Evolutionary conservation across 441 rosid genomes (phyloP), one percentile per base, ranked within the genome.

Genomic region (Corymbia citriodora): DNA sequence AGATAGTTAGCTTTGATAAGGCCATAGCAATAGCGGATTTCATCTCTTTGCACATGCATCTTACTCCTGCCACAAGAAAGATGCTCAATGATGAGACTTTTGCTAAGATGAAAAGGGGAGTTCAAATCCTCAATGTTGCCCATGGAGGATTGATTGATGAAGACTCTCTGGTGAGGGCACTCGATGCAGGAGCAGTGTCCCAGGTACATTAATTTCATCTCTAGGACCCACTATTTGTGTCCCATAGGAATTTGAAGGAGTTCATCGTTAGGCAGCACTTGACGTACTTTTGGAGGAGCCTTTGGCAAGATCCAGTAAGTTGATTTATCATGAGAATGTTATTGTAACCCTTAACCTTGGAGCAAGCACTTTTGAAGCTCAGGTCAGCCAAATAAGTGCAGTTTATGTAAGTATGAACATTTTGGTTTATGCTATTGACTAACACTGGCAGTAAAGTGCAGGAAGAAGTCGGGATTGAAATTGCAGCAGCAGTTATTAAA

Each of bases 331-430:
- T 52, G 91, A 90, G 49, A 88, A 68, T 36, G 91, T 90, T 63
- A 90, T 89, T 79, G 91, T 90, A 17, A 90, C 91, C 21, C 91
- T 90, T 25, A 89, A 90, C 88, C 91, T 90, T 52, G 91, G 91
- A 90, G 91, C 91, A 17, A 88, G 91, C 53, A 90, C 91, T 49
- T 88, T 88, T 89, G 91, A 90, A 63, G 91, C 91, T 65, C 91
- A 88, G 91, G 91, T 90, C 88, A 48, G 79, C 79, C 48, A 33
- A 70, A 70, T 10, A 70, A 36, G 13, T 70, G 25, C 81, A 33
- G 48, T 33, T 70, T 33, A 70, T 5, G 48, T 33, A 70, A 33
- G 81, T 33, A 33, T 11, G 48, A 70, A 18, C 48, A 70, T 33
- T 70, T 68, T 70, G 25, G 48, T 33, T 18, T 33, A 70, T 18